These are phyloP conservation scores for Pholiota conissans DNA, from an alignment of 768 basidiomycete species.

Conservation along the genomic window DNA sequence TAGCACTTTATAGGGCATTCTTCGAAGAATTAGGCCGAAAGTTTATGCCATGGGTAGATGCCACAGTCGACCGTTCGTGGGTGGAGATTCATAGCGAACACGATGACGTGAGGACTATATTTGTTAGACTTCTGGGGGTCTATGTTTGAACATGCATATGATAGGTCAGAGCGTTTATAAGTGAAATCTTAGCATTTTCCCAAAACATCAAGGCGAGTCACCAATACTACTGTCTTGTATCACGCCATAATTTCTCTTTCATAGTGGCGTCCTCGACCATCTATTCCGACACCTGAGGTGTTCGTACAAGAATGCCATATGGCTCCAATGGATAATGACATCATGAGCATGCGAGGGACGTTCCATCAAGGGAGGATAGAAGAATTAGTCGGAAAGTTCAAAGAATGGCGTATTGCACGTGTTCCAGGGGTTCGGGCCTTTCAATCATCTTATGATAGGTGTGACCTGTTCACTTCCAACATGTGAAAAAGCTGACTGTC, in stretches of 20 bases:
- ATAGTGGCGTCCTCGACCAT: constrained; percentile 67
- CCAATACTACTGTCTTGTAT: background rate
- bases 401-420: constrained; percentile 69
- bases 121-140: background rate
- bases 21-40: constrained; percentile 79
- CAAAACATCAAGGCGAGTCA: constrained; percentile 67
- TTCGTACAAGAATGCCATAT: constrained; percentile 70
- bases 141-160: background rate
- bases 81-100: constrained; percentile 72
- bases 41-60: constrained; percentile 76
- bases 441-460: constrained; percentile 86
- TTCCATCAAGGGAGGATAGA: constrained; percentile 61
- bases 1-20: constrained; percentile 67
- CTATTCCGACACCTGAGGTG: constrained; percentile 56
- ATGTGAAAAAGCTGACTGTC: background rate
- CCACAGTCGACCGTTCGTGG: constrained; percentile 69
- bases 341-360: constrained; percentile 70
- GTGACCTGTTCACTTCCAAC: constrained; percentile 17
- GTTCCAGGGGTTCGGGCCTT: constrained; percentile 76
- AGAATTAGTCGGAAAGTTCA: constrained; percentile 63
- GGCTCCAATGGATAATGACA: constrained; percentile 57
- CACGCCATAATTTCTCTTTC: background rate
- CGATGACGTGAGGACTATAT: constrained; percentile 58
- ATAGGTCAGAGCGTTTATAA: constrained; percentile 74
- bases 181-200: constrained; percentile 71